Conservation (phyloP, 352 stramenopile species). For the Globisporangium radiosum region DNA sequence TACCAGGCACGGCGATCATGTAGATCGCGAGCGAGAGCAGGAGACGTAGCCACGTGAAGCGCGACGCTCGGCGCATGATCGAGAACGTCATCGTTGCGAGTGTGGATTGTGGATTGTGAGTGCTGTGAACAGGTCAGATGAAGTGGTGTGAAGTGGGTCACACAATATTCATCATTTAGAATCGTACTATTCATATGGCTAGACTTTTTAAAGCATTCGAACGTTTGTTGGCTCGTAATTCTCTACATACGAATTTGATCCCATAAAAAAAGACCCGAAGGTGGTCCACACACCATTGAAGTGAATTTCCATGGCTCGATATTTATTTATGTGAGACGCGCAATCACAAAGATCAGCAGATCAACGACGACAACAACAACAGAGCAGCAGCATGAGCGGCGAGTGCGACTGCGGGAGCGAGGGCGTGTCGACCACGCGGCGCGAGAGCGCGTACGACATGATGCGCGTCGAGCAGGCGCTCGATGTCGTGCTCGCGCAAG, state of each 20-base stretch:
- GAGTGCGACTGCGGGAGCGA: slow-evolving; percentile 44
- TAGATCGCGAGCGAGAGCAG: slow-evolving; percentile 23
- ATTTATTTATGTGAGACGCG: too few species aligned
- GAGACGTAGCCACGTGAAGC: slow-evolving; percentile 20
- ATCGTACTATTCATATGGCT: too few species aligned
- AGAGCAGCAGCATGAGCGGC: slow-evolving; percentile 10
- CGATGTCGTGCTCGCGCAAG: slow-evolving; percentile 37
- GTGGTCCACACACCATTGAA: too few species aligned
- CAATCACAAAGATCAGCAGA: neutral
- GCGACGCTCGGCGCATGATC: slow-evolving; percentile 18
- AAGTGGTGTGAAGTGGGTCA: neutral
- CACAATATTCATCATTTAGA: too few species aligned
- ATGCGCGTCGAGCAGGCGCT: slow-evolving; percentile 50
- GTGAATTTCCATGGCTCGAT: too few species aligned
- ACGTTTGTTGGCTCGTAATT: too few species aligned
- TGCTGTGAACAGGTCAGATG: neutral
- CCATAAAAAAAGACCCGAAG: too few species aligned
- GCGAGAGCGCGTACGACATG: slow-evolving; percentile 79
- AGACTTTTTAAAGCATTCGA: too few species aligned
- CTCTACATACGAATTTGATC: too few species aligned
- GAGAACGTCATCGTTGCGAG: slow-evolving; percentile 7
- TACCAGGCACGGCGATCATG: slow-evolving; percentile 16
- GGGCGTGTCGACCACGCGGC: slow-evolving; percentile 36
- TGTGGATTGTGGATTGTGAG: slow-evolving; percentile 1
- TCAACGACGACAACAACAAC: neutral